phyloP scores from a whole-genome alignment of 441 rosid species.

The Sinapis alba region DNA sequence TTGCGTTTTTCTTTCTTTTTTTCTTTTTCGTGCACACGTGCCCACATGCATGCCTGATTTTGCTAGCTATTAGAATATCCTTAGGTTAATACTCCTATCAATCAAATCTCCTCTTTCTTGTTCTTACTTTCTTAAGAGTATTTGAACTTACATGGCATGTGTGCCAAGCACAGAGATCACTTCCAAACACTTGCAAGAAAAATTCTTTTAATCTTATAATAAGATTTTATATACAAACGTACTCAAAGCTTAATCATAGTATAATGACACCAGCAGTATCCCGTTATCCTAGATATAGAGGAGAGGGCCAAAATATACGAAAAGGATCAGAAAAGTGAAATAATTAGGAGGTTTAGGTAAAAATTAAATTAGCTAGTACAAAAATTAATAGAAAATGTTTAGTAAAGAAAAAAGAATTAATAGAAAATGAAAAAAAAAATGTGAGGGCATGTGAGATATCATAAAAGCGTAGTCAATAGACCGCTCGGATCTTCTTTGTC shows the following conservation, averaged over 20 bases:
- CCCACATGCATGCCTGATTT: slow-evolving; percentile 73
- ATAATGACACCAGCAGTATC: slow-evolving; percentile 16
- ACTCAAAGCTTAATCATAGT: slow-evolving; percentile 23
- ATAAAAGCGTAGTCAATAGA: slow-evolving; percentile 49
- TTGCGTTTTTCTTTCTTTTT: slow-evolving; percentile 45
- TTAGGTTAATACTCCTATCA: not conserved
- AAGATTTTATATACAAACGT: not conserved
- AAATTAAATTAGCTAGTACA: slow-evolving; percentile 27
- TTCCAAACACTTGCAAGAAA: slow-evolving; percentile 7
- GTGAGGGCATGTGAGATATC: slow-evolving; percentile 52
- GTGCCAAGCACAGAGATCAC: slow-evolving; percentile 16
- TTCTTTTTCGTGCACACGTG: slow-evolving; percentile 63
- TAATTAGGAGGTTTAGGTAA: slow-evolving; percentile 21
- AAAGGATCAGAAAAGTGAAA: not conserved
- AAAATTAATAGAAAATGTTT: slow-evolving; percentile 1
- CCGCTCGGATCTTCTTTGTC: slow-evolving; percentile 41
- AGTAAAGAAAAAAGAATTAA: too few relatives aligned
- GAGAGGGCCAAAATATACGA: slow-evolving; percentile 15
- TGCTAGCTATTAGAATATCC: slow-evolving; percentile 20
- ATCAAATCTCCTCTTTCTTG: not conserved
- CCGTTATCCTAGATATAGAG: not conserved
- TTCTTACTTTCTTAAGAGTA: not conserved
- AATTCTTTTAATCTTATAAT: not conserved
- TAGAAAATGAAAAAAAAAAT: slow-evolving; percentile 19
- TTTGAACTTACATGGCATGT: slow-evolving; percentile 26